Evolutionary conservation across 139 green algal genomes (phyloP), one percentile per base, ranked within the genome.

Genomic region (Yamagishiella unicocca): DNA sequence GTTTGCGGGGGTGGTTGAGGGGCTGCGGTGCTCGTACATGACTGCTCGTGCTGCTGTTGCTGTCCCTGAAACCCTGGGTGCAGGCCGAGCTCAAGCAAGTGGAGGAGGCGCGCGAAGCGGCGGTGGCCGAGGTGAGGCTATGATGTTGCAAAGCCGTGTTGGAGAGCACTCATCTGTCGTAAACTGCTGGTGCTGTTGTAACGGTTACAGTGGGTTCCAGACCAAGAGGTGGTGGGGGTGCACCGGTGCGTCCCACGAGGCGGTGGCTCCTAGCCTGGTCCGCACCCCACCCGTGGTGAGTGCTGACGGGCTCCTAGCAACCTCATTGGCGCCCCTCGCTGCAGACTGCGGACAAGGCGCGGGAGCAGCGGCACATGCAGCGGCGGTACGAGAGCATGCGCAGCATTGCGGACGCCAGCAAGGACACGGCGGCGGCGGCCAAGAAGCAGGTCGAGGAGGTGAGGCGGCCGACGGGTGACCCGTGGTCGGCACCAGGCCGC

Each of bases 371-470:
- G 5, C 31, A 31, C 0, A 50, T 85, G 33, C 78, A 85, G 67
- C 53, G n/a, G 46, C 68, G 82, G 27, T 81, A 70, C 8, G 82
- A 81, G 24, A 64, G 29, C 25, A 43, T 79, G 43, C 66, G 79
- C 43, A 24, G 4, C 64, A 33, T 78, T 21, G 81, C 64, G n/a
- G 64, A 87, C 31, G 35, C 37, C n/a, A 42, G 25, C 73, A 43
- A 45, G 35, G 68, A 76, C 33, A 43, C 72, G 67, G 61, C 67
- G 31, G 19, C 12, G 38, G 33, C 72, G 33, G 38, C 46, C 17
- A 55, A 64, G 50, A 53, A 43, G 9, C 54, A 76, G 54, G 40
- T 17, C 2, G 83, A 88, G 29, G 71, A 79, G 81, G 64, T 75
- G 31, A 5, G 45, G 7, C n/a, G 22, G 25, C 12, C 2, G 24